Percentiles rank a stretch among this genome's conserved stretches.
Evolutionary conservation across 768 basidiomycete genomes (phyloP).

Genomic region (Neoboletus brunneissimus): DNA sequence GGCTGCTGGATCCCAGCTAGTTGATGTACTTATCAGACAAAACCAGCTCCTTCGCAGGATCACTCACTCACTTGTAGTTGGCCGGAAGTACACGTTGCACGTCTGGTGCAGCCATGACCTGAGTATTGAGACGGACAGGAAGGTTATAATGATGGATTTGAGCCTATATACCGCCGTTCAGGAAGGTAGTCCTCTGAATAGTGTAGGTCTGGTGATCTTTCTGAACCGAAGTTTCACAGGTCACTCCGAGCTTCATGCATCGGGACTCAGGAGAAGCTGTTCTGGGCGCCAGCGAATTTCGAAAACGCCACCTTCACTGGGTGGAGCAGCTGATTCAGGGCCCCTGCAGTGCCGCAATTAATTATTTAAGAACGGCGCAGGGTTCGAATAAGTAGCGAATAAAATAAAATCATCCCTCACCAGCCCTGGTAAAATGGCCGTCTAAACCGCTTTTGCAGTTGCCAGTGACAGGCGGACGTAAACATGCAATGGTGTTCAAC

Average conservation of each 20-base stretch:
- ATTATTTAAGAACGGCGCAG: not conserved
- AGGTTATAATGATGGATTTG: not conserved
- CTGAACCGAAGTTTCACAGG: not conserved
- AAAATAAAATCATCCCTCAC: not conserved
- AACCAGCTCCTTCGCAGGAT: not conserved
- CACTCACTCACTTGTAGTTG: conserved; percentile 16
- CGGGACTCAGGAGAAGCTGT: not conserved
- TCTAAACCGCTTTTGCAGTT: not conserved
- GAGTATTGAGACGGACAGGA: not conserved
- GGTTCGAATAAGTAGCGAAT: not conserved
- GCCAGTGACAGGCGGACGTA: not conserved
- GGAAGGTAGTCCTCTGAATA: not conserved
- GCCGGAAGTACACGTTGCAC: conserved; percentile 15
- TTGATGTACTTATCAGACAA: not conserved
- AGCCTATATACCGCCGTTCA: not conserved
- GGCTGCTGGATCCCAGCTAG: too few relatives aligned
- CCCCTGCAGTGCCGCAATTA: not conserved
- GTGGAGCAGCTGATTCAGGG: not conserved
- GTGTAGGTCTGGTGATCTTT: not conserved
- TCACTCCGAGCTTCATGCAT: too few relatives aligned
- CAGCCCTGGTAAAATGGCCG: not conserved
- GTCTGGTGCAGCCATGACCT: conserved; percentile 22
- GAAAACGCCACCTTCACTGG: not conserved
- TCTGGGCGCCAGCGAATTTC: not conserved
- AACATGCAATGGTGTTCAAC: not conserved